These are phyloP conservation scores for Trichothecium roseum DNA, from an alignment of 2,329 filamentous ascomycete genomes.

Conservation along the genomic window DNA sequence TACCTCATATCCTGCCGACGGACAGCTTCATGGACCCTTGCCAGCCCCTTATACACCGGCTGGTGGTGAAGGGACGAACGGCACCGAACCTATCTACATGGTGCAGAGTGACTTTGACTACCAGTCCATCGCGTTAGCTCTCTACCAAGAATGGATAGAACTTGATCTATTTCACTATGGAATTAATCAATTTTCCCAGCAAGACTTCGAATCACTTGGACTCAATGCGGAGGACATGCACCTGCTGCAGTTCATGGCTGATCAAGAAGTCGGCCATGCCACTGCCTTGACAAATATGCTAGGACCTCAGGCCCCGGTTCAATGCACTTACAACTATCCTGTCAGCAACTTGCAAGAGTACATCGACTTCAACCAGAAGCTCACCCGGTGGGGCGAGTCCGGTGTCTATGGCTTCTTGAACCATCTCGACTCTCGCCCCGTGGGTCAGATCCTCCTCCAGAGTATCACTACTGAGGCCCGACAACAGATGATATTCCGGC, in stretches of 20 bases:
- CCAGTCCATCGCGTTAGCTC: conserved; percentile 60
- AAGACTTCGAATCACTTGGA: conserved; percentile 60
- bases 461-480: conserved; percentile 70
- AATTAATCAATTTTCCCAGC: conserved; percentile 55
- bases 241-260: conserved; percentile 65
- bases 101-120: conserved; percentile 77
- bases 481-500: conserved; percentile 77
- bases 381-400: conserved; percentile 73
- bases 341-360: conserved; percentile 65
- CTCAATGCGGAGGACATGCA: conserved; percentile 59
- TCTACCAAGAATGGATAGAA: conserved; percentile 81
- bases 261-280: conserved; percentile 70
- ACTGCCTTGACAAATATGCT: conserved; percentile 71
- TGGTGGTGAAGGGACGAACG: conserved; percentile 69
- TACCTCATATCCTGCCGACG: conserved; percentile 62
- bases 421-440: conserved; percentile 67
- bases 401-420: conserved; percentile 74
- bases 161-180: conserved; percentile 74
- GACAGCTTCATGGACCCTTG: conserved; percentile 53
- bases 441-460: conserved; percentile 62
- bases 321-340: conserved; percentile 78
- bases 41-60: conserved; percentile 63
- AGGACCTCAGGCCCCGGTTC: conserved; percentile 55
- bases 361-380: conserved; percentile 74
- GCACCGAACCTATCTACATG: conserved; percentile 64